Percentiles rank a stretch among this genome's conserved stretches.
Evolutionary conservation across 768 basidiomycete genomes (phyloP).

Genomic region (Thelephora ganbajun): DNA sequence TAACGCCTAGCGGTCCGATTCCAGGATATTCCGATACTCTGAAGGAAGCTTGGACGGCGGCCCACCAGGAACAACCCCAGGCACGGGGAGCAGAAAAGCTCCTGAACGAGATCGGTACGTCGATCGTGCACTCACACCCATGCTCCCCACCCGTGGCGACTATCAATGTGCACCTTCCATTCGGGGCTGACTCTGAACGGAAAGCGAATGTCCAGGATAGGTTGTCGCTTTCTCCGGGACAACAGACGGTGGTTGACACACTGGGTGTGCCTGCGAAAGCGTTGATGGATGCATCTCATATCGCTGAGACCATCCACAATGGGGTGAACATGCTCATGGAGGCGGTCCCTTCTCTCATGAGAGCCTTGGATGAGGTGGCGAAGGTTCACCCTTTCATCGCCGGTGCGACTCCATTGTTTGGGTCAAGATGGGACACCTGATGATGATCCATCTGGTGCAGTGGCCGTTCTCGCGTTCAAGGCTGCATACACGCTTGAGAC

Average conservation of each 20-base stretch:
- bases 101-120: not conserved
- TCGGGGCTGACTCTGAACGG: not conserved
- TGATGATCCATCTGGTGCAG: constrained; percentile 12
- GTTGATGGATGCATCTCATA: not conserved
- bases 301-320: constrained; percentile 5
- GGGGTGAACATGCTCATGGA: constrained; percentile 13
- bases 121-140: not conserved
- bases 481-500: constrained; percentile 33
- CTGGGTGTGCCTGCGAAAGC: not conserved
- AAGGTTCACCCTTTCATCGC: constrained; percentile 13
- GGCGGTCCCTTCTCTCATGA: constrained; percentile 12
- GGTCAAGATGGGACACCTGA: not conserved
- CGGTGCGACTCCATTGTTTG: constrained; percentile 2
- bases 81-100: not conserved
- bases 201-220: not conserved
- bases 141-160: too few species aligned
- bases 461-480: constrained; percentile 36
- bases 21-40: not conserved
- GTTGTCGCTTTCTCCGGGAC: not conserved
- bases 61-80: not conserved
- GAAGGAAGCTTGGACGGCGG: not conserved
- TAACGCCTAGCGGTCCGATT: too few species aligned
- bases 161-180: not conserved
- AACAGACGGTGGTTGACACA: not conserved
- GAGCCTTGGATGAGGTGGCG: constrained; percentile 12